phyloP scores from a whole-genome alignment of 164 flowering plant species.

The Paratinospora sagittata region DNA sequence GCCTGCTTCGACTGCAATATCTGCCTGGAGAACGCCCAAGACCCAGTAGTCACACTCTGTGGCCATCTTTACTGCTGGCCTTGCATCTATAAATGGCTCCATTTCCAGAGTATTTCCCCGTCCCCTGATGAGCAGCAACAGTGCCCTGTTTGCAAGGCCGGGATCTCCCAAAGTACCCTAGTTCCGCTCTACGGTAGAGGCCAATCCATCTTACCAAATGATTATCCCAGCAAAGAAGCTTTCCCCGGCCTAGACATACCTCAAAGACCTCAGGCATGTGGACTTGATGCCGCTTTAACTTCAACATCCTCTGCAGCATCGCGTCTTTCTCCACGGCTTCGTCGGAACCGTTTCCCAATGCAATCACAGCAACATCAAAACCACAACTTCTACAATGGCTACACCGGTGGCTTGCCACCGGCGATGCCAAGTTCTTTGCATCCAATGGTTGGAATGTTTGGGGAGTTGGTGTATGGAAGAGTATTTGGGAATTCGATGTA shows the following conservation, averaged over 20 bases:
- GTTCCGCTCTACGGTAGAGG: conserved; percentile 84
- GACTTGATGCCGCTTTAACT: conserved; percentile 16
- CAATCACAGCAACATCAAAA: conserved; percentile 22
- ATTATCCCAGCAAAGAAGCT: conserved; percentile 17
- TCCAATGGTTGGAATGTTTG: conserved; percentile 45
- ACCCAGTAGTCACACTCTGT: conserved; percentile 83
- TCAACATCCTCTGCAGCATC: conserved; percentile 9
- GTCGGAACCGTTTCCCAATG: conserved; percentile 19
- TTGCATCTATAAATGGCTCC: conserved; percentile 79
- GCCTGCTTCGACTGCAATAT: conserved; percentile 78
- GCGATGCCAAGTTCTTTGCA: conserved; percentile 10
- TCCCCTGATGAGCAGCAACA: conserved; percentile 26
- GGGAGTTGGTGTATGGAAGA: conserved; percentile 51
- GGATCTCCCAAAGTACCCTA: conserved; percentile 39
- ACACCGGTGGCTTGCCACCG: not conserved
- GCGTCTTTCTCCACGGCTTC: conserved; percentile 15
- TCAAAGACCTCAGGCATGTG: conserved; percentile 43
- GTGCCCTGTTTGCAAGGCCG: conserved; percentile 75
- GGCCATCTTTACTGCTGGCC: conserved; percentile 94
- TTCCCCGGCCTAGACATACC: conserved; percentile 30
- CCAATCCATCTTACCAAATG: conserved; percentile 19
- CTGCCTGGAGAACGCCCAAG: conserved; percentile 62
- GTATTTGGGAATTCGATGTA: conserved; percentile 41
- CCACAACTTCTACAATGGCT: not conserved
- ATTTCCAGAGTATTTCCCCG: conserved; percentile 28